These are phyloP conservation scores for Neostapfia colusana DNA, from an alignment of 176 grass and related monocot species.

Conservation along the genomic window DNA sequence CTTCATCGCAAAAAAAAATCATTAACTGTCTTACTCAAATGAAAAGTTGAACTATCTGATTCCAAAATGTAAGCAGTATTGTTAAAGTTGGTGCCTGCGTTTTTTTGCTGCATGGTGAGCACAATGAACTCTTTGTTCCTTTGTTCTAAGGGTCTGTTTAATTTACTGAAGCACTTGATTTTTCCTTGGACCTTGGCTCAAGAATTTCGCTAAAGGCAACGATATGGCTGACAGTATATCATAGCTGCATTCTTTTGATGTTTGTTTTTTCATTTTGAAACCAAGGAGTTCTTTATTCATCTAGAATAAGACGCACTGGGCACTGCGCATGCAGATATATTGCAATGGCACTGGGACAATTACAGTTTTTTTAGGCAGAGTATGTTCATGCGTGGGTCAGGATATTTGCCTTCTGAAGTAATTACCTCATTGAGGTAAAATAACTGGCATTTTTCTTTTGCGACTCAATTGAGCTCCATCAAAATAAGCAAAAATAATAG, in stretches of 20 bases:
- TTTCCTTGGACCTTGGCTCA: background rate
- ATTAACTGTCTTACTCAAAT: background rate
- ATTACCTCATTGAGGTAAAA: background rate
- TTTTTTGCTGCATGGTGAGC: background rate
- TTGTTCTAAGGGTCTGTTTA: background rate
- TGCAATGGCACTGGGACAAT: background rate
- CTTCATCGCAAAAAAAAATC: background rate
- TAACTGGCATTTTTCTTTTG: background rate
- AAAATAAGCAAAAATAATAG: background rate
- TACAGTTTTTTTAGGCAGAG: background rate
- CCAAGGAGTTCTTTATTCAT: background rate
- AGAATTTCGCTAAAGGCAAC: background rate
- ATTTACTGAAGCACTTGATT: background rate
- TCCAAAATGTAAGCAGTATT: constrained; percentile 13
- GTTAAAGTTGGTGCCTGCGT: background rate
- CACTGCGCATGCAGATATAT: background rate
- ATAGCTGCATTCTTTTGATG: background rate
- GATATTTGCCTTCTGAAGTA: background rate
- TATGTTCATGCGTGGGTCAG: background rate
- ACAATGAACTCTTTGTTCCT: background rate
- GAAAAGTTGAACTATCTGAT: constrained; percentile 9
- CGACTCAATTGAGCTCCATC: background rate
- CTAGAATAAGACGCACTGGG: background rate
- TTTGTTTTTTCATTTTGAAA: background rate
- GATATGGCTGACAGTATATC: background rate